Base-by-base conservation (phyloP, 1,284 basidiomycete genomes). In the Tilletia setariae region DNA sequence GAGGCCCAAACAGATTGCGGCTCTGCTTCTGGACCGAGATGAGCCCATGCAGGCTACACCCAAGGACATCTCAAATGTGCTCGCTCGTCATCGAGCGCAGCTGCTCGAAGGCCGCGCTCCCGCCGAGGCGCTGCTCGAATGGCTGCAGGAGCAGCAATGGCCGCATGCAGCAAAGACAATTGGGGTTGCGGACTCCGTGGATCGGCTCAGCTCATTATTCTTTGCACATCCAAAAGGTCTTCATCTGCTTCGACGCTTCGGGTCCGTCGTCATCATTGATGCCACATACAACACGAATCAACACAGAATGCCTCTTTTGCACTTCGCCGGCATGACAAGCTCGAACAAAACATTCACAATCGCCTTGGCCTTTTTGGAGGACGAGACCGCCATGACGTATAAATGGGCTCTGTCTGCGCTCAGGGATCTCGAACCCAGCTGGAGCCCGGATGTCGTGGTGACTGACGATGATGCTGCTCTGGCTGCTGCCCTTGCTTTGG, bases 401-500 rank as follows among this genome's bases (percentile, higher is more conserved):
- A 56, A n/a, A 28, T 56, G 53, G 53, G 53, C 53, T 21, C 23
- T 56, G 23, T 15, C 15, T 15, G n/a, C 53, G 53, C 25, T 56
- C 8, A 25, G 16, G 15, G 53, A 56, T 21, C 53, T 56, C 6
- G n/a, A 11, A 21, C 53, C n/a, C 21, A 11, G 32, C 15, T 56
- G 15, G 15, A 28, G 23, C 15, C 53, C 53, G 23, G 21, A 56
- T 21, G 53, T 56, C 21, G 23, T 56, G 23, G 53, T 56, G 19
- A 56, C 53, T 15, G 53, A 56, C 32, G 23, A 56, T 28, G 53
- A 56, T 56, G 53, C 53, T 23, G 53, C 53, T 30, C 53, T 56
- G 53, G 32, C 11, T 23, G 53, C 21, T 13, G 53, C 53, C 7
- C n/a, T 56, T 3, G 19, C 16, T 28, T 3, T 15, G 23, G 23